Conservation (phyloP, 805 yeast species). For the Wickerhamiella occidentalis region DNA sequence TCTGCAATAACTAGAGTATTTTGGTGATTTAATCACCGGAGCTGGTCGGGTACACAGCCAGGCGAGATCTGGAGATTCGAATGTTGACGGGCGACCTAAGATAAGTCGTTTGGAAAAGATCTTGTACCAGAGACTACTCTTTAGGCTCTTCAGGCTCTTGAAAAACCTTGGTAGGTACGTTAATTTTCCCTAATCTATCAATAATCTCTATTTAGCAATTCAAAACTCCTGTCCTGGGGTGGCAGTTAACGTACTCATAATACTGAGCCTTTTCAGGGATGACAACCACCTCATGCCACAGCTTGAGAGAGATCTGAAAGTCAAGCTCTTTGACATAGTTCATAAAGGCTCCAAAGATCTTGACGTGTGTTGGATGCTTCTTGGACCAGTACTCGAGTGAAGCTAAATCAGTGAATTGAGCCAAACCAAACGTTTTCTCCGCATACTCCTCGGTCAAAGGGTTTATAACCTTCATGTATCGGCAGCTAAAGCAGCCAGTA, state of each 20-base stretch:
- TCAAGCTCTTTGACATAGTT: neutral
- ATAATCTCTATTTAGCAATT: too few species aligned
- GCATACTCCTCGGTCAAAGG: neutral
- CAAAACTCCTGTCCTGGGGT: neutral
- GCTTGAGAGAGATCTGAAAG: neutral
- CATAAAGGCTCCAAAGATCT: neutral
- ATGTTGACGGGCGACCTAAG: too few species aligned
- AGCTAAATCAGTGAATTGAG: neutral
- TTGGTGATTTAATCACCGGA: too few species aligned
- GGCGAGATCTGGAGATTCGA: too few species aligned
- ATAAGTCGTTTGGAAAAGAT: too few species aligned
- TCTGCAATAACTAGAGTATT: too few species aligned
- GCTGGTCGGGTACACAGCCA: too few species aligned
- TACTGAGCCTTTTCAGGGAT: neutral
- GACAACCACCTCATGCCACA: neutral
- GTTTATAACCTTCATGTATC: neutral
- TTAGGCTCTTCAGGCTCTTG: too few species aligned
- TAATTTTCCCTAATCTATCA: too few species aligned
- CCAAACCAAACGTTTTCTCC: neutral
- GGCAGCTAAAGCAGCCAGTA: neutral
- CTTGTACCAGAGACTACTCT: too few species aligned
- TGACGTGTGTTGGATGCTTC: neutral
- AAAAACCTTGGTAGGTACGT: too few species aligned
- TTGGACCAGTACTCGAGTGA: neutral
- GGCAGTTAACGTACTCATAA: neutral